Conservation (phyloP, 208 protist species). For the Angomonas ambiguus region DNA sequence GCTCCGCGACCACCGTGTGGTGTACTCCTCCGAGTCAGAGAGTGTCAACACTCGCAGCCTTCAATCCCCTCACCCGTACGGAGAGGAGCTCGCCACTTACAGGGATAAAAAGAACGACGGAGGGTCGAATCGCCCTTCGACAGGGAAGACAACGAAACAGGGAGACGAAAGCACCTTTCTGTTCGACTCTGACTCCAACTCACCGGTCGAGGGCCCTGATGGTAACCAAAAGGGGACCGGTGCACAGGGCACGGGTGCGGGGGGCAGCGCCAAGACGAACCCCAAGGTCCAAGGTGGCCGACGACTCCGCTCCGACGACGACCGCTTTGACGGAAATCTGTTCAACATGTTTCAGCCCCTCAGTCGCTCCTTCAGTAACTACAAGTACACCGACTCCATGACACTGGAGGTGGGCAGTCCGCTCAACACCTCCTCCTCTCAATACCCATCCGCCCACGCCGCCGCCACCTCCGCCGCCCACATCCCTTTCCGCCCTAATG, state of each 20-base stretch:
- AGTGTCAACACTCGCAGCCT: slow-evolving; percentile 21
- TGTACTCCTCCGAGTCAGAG: slow-evolving; percentile 22
- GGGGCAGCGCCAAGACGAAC: background rate
- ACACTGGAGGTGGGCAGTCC: background rate
- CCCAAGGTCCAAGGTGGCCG: too few species aligned
- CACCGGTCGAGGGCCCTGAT: background rate
- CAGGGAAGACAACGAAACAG: slow-evolving; percentile 4
- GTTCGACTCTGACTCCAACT: slow-evolving; percentile 29
- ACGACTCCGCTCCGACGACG: too few species aligned
- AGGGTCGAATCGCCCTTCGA: too few species aligned
- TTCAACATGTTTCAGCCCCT: slow-evolving; percentile 3
- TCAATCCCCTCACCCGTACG: slow-evolving; percentile 6
- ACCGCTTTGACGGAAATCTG: background rate
- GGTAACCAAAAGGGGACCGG: too few species aligned
- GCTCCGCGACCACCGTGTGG: slow-evolving; percentile 35
- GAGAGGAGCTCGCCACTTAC: slow-evolving; percentile 14
- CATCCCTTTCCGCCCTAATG: slow-evolving; percentile 45
- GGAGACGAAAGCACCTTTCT: slow-evolving; percentile 18
- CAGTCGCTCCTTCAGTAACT: slow-evolving; percentile 1
- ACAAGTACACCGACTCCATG: background rate
- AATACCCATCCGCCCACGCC: background rate
- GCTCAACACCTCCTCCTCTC: background rate
- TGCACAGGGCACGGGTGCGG: too few species aligned
- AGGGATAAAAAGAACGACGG: slow-evolving; percentile 15
- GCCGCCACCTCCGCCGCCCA: slow-evolving; percentile 14